Conservation (phyloP, 164 flowering plant genomes). For the Annona cherimola region DNA sequence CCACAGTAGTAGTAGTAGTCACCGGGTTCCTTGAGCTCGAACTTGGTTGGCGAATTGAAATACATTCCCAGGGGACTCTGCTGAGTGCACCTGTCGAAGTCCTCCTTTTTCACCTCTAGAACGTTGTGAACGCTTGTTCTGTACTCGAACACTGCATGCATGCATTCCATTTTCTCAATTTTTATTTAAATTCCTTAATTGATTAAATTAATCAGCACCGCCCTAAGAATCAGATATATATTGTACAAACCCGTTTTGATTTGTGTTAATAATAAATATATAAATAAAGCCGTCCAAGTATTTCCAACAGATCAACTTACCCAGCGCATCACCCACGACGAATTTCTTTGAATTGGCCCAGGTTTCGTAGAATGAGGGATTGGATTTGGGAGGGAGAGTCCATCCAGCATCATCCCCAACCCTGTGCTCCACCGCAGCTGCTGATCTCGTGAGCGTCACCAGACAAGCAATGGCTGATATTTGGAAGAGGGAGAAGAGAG, state of each 20-base stretch:
- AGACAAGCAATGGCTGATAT: slow-evolving; percentile 4
- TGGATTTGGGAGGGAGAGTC: slow-evolving; percentile 20
- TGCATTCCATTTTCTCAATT: neutral
- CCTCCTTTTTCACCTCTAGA: slow-evolving; percentile 26
- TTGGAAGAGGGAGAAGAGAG: neutral
- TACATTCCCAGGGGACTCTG: slow-evolving; percentile 9
- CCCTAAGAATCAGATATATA: neutral
- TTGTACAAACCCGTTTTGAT: neutral
- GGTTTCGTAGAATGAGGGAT: slow-evolving; percentile 24
- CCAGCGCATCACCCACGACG: slow-evolving; percentile 34
- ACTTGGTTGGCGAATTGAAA: slow-evolving; percentile 23
- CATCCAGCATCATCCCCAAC: slow-evolving; percentile 42
- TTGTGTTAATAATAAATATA: neutral
- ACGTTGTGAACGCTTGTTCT: slow-evolving; percentile 31
- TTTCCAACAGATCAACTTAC: slow-evolving; percentile 13
- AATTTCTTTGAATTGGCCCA: slow-evolving; percentile 48
- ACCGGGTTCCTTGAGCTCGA: slow-evolving; percentile 23
- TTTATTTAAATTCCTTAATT: too few relatives aligned
- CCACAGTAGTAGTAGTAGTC: slow-evolving; percentile 35
- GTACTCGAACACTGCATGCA: slow-evolving; percentile 20
- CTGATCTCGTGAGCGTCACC: slow-evolving; percentile 5
- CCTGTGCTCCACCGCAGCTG: slow-evolving; percentile 26
- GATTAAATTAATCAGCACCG: neutral
- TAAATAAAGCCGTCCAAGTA: neutral
- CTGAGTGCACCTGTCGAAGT: slow-evolving; percentile 28